Conservation (phyloP, 768 basidiomycete genomes). For the Amanita fuliginea region DNA sequence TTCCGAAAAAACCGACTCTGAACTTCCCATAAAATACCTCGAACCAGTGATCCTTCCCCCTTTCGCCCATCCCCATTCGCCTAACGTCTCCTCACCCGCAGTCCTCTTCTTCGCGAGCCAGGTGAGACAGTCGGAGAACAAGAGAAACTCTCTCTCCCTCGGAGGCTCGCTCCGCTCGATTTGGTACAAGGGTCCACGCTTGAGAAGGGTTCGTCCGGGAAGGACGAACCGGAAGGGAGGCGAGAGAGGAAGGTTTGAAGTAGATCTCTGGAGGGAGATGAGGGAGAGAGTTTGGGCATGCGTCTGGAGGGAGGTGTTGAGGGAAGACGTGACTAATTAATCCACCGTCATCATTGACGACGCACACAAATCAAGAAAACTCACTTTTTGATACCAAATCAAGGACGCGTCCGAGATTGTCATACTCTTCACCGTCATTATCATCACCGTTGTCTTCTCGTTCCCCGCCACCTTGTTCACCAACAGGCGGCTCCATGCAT, state of each 20-base stretch:
- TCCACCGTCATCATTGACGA: not conserved
- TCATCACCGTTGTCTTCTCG: conserved; percentile 25
- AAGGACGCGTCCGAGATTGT: conserved; percentile 46
- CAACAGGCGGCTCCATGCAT: conserved; percentile 27
- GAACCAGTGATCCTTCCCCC: not conserved
- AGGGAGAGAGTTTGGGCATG: conserved; percentile 70
- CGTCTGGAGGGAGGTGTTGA: conserved; percentile 70
- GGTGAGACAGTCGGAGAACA: conserved; percentile 75
- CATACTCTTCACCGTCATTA: conserved; percentile 52
- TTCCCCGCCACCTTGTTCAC: conserved; percentile 17
- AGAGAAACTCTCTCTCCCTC: conserved; percentile 58
- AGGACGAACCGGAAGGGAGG: conserved; percentile 58
- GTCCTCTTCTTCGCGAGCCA: conserved; percentile 48
- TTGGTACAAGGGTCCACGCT: conserved; percentile 52
- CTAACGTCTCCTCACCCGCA: conserved; percentile 17
- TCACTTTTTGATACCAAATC: conserved; percentile 67
- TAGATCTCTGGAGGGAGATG: conserved; percentile 69
- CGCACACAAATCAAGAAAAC: too few relatives aligned
- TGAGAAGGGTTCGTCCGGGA: conserved; percentile 74
- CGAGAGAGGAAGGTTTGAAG: conserved; percentile 44
- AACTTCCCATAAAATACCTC: too few relatives aligned
- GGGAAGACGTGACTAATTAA: conserved; percentile 54
- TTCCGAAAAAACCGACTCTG: too few relatives aligned
- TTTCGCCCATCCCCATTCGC: conserved; percentile 3
- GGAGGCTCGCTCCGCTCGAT: conserved; percentile 39